These are phyloP conservation scores for Fusarium foetens DNA, from an alignment of 2,329 filamentous ascomycete genomes.

Conservation along the genomic window DNA sequence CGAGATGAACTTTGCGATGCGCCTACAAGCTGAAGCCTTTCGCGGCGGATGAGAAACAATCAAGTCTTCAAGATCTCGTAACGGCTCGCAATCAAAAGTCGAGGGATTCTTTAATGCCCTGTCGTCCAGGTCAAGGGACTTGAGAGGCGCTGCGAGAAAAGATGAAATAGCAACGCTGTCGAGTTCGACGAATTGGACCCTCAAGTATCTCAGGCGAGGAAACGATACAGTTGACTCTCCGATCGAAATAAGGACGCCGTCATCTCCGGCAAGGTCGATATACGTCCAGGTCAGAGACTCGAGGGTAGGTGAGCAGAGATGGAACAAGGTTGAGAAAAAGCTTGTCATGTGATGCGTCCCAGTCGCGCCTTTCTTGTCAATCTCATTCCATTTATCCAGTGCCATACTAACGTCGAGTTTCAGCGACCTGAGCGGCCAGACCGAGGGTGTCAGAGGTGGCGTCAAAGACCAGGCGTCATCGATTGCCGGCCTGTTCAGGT, in stretches of 20 bases:
- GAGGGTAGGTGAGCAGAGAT: conserved; percentile 11
- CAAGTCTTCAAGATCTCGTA: not conserved
- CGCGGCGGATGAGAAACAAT: not conserved
- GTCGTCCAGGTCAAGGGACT: not conserved
- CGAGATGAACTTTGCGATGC: not conserved
- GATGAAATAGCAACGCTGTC: not conserved
- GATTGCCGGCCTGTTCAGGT: not conserved
- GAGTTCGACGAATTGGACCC: not conserved
- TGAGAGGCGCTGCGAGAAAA: conserved; percentile 3
- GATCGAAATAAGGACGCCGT: not conserved
- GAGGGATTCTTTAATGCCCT: accelerated
- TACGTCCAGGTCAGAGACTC: conserved; percentile 12
- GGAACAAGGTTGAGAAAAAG: conserved; percentile 8
- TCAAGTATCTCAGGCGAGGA: conserved; percentile 1
- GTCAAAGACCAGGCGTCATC: not conserved
- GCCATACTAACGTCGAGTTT: not conserved
- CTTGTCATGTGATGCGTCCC: not conserved
- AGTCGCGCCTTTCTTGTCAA: not conserved
- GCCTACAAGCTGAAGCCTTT: accelerated
- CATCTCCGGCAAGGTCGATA: not conserved
- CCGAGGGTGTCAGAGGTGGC: not conserved
- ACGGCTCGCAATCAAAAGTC: not conserved
- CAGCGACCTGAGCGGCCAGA: conserved; percentile 1
- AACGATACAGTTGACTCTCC: not conserved
- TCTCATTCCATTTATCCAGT: accelerated